Evolutionary conservation across 2,329 filamentous ascomycete genomes (phyloP).

Genomic region (Rhynchosporium secalis): DNA sequence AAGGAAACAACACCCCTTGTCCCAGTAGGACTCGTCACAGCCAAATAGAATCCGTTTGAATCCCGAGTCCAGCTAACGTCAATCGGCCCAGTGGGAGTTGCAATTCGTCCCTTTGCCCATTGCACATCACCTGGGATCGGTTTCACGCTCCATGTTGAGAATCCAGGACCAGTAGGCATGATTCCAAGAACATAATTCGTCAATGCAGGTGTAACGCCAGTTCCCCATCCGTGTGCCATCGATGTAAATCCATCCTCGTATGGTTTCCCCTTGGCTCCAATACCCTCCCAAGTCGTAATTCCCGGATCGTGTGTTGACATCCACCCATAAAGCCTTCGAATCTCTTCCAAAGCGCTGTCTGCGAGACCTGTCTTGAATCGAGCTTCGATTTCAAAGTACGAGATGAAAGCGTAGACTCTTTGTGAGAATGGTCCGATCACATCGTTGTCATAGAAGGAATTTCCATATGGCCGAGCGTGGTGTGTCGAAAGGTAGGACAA

Average conservation of each 20-base stretch:
- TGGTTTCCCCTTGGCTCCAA: constrained; percentile 45
- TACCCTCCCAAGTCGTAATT: constrained; percentile 53
- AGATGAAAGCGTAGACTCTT: constrained; percentile 53
- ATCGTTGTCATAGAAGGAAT: constrained; percentile 53
- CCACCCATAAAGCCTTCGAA: constrained; percentile 51
- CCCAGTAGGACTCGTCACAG: constrained; percentile 38
- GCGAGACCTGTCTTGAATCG: constrained; percentile 44
- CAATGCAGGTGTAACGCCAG: constrained; percentile 50
- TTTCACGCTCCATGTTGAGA: constrained; percentile 44
- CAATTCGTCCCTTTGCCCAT: constrained; percentile 48
- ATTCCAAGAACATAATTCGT: constrained; percentile 51
- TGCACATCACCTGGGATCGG: constrained; percentile 42
- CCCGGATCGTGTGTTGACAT: constrained; percentile 50
- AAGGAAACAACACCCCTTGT: constrained; percentile 32
- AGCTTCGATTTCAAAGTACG: constrained; percentile 54
- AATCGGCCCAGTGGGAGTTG: constrained; percentile 45
- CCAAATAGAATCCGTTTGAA: constrained; percentile 35
- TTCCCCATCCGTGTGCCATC: constrained; percentile 53
- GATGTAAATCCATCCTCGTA: constrained; percentile 51
- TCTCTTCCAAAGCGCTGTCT: constrained; percentile 46
- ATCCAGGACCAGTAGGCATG: constrained; percentile 47
- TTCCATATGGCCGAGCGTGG: constrained; percentile 47
- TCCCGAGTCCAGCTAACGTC: constrained; percentile 43
- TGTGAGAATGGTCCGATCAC: constrained; percentile 44
- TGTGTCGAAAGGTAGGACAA: constrained; percentile 44